These are phyloP conservation scores for Xylaria arbuscula DNA, from an alignment of 2,329 filamentous ascomycete species.

Conservation along the genomic window DNA sequence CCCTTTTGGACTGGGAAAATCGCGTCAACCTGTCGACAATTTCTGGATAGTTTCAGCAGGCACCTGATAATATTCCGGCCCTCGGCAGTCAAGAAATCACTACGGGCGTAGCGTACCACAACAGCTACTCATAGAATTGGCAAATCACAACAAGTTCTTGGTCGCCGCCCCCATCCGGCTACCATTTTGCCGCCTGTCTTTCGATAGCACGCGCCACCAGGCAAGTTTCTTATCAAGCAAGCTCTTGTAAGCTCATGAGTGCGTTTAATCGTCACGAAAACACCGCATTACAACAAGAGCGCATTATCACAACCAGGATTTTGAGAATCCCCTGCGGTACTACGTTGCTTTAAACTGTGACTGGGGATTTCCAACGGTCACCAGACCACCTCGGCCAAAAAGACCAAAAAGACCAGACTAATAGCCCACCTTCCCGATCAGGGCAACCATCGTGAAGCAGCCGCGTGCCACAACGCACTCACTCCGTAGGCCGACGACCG, in stretches of 20 bases:
- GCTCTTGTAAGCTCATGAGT: slow-evolving; percentile 1
- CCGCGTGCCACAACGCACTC: slow-evolving; percentile 36
- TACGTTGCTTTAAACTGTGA: slow-evolving; percentile 44
- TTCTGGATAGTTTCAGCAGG: slow-evolving; percentile 30
- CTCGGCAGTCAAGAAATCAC: slow-evolving; percentile 32
- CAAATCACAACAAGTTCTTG: slow-evolving; percentile 36
- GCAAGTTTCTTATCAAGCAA: slow-evolving; percentile 12
- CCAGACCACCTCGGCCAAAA: slow-evolving; percentile 45
- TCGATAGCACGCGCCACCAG: slow-evolving; percentile 20
- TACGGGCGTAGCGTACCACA: slow-evolving; percentile 22
- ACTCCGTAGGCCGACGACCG: slow-evolving; percentile 13
- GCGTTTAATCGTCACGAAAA: slow-evolving; percentile 2
- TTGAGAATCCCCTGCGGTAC: slow-evolving; percentile 30
- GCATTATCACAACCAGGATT: slow-evolving; percentile 30
- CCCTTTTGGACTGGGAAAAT: background rate
- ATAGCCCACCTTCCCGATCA: slow-evolving; percentile 49
- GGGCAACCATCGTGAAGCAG: slow-evolving; percentile 45
- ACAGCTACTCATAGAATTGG: slow-evolving; percentile 3
- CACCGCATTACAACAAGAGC: slow-evolving; percentile 19
- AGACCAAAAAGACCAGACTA: slow-evolving; percentile 31
- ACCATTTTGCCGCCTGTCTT: slow-evolving; percentile 36
- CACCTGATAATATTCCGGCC: slow-evolving; percentile 12
- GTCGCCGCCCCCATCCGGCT: slow-evolving; percentile 14
- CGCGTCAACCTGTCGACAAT: slow-evolving; percentile 20
- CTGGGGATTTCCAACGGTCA: slow-evolving; percentile 42